Evolutionary conservation across 345 rosid genomes (phyloP).

Genomic region (Eucalyptus leucophloia): DNA sequence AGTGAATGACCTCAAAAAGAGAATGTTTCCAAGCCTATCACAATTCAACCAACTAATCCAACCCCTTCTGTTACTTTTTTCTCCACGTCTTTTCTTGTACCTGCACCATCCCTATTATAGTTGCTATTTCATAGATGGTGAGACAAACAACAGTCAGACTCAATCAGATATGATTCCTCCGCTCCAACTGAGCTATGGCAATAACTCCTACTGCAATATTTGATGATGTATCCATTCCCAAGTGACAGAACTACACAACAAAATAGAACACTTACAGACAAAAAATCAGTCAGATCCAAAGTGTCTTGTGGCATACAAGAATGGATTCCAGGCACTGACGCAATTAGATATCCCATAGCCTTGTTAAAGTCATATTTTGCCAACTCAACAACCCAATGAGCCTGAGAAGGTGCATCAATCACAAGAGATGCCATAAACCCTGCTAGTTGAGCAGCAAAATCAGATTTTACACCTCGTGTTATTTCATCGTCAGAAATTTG

Average conservation of each 20-base stretch:
- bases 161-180: not conserved
- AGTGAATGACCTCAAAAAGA: not conserved
- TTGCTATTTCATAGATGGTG: not conserved
- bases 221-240: not conserved
- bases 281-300: constrained; percentile 3
- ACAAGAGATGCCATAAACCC: constrained; percentile 79
- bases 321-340: constrained; percentile 86
- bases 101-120: not conserved
- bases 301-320: constrained; percentile 27
- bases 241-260: not conserved
- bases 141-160: not conserved
- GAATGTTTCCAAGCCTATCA: not conserved
- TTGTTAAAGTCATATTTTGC: constrained; percentile 61
- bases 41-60: not conserved
- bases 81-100: not conserved
- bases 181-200: not conserved
- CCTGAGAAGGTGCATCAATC: constrained; percentile 73
- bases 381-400: constrained; percentile 72
- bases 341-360: constrained; percentile 62
- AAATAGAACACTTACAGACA: constrained; percentile 14
- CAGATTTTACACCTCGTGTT: constrained; percentile 29
- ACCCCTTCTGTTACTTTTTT: not conserved
- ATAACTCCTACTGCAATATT: not conserved
- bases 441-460: constrained; percentile 84
- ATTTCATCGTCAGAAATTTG: constrained; percentile 17